phyloP scores from a whole-genome alignment of 495 filamentous ascomycete genomes.

The Bathelium albidoporum region DNA sequence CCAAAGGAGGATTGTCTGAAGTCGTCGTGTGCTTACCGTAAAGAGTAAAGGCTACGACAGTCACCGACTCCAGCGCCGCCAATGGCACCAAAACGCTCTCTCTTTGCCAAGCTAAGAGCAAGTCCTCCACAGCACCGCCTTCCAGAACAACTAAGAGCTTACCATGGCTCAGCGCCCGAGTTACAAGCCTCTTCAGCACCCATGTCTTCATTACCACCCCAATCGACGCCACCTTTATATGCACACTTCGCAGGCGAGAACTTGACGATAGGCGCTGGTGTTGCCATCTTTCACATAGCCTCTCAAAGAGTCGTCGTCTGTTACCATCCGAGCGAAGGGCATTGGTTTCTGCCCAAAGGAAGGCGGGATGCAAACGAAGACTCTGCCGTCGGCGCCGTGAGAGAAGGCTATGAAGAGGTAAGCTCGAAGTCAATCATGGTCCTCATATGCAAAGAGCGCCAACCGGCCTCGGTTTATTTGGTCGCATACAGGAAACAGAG shows the following conservation, averaged over 20 bases:
- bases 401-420: conserved; percentile 42
- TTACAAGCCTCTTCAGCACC: not conserved
- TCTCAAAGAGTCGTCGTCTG: conserved; percentile 35
- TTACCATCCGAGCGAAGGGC: conserved; percentile 30
- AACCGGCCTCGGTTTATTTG: not conserved
- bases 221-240: conserved; percentile 14
- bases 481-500: not conserved
- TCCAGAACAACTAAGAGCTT: not conserved
- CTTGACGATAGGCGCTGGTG: conserved; percentile 32
- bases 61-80: not conserved
- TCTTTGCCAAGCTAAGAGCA: not conserved
- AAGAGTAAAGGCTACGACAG: too few species aligned
- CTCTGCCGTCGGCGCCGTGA: conserved; percentile 29
- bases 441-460: too few species aligned
- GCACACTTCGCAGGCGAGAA: conserved; percentile 19
- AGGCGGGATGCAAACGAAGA: conserved; percentile 36
- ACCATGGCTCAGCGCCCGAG: not conserved
- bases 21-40: too few species aligned
- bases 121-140: not conserved
- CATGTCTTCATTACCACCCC: conserved; percentile 1
- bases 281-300: conserved; percentile 41
- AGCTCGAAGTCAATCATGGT: too few species aligned
- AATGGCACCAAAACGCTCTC: not conserved
- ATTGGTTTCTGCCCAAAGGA: conserved; percentile 42
- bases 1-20: too few species aligned